Evolutionary conservation across 2,329 filamentous ascomycete genomes (phyloP), one percentile per base, ranked within the genome.

Genomic region (Phyllosticta citribraziliensis): DNA sequence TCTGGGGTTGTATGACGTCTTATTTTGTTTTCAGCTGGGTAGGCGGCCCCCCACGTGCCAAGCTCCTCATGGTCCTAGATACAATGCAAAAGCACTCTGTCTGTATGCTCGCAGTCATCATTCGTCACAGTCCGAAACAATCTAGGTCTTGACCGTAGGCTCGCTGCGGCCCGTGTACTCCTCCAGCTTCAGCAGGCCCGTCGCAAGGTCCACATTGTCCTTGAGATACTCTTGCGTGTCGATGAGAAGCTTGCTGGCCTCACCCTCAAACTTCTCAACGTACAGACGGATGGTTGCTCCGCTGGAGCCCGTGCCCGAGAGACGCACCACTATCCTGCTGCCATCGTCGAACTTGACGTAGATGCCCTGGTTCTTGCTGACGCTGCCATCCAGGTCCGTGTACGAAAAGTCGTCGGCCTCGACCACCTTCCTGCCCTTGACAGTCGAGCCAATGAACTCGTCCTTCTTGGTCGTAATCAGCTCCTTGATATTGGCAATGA

Each of bases 371-470:
- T 97, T 95, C 73, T 91, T 90, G 71, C 91, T 88, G 60, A 97
- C 90, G 66, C 91, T 96, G 64, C 93, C 94, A 71, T 99, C 94
- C n/a, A 99, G 86, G 72, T 99, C 94, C 9, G 91, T 97, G 83
- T 99, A 99, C 33, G 90, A 91, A 77, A 99, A 99, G 82, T 99
- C 92, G 66, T 92, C 94, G 6, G 92, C 93, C 69, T 95, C 89
- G 56, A 85, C 80, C 52, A 97, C 91, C 71, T 91, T 96, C 73
- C 88, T 89, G 65, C 89, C 90, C 66, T 83, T 82, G 68, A 97
- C 82, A 68, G 84, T 87, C 70, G 89, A 94, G 67, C 91, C 91
- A 58, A 97, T 80, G 69, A 97, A 97, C 68, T 90, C 83, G 67
- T 76, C 76, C 70, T 82, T 82, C 74, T 84, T 82, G 61, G 78